Evolutionary conservation across 176 grass and related monocot species (phyloP).

Genomic region (Canna indica): DNA sequence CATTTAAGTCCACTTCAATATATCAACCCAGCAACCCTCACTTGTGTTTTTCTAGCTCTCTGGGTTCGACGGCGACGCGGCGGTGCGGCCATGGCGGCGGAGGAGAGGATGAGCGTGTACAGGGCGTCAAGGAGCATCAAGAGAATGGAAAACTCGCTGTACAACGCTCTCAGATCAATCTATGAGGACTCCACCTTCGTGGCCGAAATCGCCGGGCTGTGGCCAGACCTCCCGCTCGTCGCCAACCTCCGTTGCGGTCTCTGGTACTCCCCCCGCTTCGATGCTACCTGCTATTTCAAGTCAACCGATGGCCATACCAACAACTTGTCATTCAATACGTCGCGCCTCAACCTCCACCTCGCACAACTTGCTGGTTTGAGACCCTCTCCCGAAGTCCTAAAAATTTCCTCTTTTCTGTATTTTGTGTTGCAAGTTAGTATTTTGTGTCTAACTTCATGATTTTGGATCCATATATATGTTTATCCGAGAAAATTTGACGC

Average conservation of each 20-base stretch:
- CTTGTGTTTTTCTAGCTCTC: background rate
- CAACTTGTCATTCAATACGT: slow-evolving; percentile 73
- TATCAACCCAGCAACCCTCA: background rate
- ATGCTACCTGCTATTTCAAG: slow-evolving; percentile 80
- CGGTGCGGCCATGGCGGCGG: slow-evolving; percentile 2
- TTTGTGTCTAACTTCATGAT: too few relatives aligned
- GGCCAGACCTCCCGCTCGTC: slow-evolving; percentile 65
- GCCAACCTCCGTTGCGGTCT: slow-evolving; percentile 93
- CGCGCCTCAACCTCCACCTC: slow-evolving; percentile 84
- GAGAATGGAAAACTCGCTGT: slow-evolving; percentile 56
- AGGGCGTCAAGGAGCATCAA: slow-evolving; percentile 67
- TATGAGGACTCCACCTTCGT: slow-evolving; percentile 81
- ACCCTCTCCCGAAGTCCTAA: too few relatives aligned
- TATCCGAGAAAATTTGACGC: too few relatives aligned
- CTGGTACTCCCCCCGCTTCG: slow-evolving; percentile 59
- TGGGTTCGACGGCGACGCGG: background rate
- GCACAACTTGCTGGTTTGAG: slow-evolving; percentile 62
- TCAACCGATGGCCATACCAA: slow-evolving; percentile 87
- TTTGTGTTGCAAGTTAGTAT: too few relatives aligned
- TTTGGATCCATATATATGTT: too few relatives aligned
- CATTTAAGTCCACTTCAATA: background rate
- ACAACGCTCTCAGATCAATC: slow-evolving; percentile 73
- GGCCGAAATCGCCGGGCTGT: slow-evolving; percentile 71
- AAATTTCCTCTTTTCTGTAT: too few relatives aligned
- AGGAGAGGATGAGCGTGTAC: slow-evolving; percentile 50